A percentile compares a stretch with the other conserved stretches of the same genome.
These are phyloP conservation scores for Mortierella hygrophila DNA, from an alignment of 192 early-diverging fungal species.

Conservation along the genomic window DNA sequence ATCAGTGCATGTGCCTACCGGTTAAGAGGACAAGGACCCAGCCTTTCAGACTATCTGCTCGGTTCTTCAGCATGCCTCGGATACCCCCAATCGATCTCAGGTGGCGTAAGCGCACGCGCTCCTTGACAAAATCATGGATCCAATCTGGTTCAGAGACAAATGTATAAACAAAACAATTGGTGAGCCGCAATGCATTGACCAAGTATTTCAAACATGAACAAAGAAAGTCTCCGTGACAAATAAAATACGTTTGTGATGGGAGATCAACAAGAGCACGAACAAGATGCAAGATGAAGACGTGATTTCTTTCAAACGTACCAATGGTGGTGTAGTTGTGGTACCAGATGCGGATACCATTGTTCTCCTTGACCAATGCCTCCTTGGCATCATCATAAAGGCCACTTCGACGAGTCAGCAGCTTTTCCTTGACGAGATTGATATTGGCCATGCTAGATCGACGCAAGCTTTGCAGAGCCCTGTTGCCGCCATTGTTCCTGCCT, in stretches of 20 bases:
- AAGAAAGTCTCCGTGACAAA: not conserved
- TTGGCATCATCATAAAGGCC: conserved; percentile 63
- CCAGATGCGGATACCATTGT: conserved; percentile 69
- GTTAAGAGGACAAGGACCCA: conserved; percentile 89
- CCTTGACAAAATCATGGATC: conserved; percentile 92
- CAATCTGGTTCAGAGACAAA: conserved; percentile 70
- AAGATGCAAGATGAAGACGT: too few relatives aligned
- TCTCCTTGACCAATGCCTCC: conserved; percentile 64
- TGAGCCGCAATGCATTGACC: not conserved
- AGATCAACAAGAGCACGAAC: not conserved
- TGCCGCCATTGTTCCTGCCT: not conserved
- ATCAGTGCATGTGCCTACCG: conserved; percentile 5
- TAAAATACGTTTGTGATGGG: not conserved
- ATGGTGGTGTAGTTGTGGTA: conserved; percentile 71
- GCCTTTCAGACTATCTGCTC: conserved; percentile 82
- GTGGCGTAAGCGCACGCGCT: conserved; percentile 75
- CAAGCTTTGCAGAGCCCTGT: conserved; percentile 26
- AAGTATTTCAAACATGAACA: not conserved
- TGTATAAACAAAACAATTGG: not conserved
- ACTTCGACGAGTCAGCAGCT: conserved; percentile 43
- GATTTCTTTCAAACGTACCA: conserved; percentile 45
- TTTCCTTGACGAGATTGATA: conserved; percentile 46
- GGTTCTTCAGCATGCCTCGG: conserved; percentile 69
- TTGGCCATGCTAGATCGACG: conserved; percentile 47
- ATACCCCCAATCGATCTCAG: conserved; percentile 67